Percentiles rank a stretch among this genome's conserved stretches.
phyloP scores from a whole-genome alignment of 1,284 basidiomycete species.

The Malassezia sympodialis region DNA sequence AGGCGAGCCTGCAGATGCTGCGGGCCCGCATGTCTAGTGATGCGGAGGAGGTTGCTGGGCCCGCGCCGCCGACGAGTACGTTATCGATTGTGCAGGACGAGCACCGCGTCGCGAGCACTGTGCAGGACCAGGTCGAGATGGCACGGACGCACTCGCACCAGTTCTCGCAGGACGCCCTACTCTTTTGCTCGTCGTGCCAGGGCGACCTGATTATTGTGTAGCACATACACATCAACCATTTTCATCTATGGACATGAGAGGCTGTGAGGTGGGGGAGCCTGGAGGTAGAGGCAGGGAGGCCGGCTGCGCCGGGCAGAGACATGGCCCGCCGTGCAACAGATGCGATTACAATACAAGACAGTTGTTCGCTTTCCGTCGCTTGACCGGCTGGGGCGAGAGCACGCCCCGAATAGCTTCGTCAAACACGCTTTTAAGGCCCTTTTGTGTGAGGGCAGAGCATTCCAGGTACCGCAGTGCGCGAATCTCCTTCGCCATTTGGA shows the following conservation, averaged over 20 bases:
- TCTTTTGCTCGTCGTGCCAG: slow-evolving; percentile 20
- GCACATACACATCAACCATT: background rate
- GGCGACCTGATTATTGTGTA: slow-evolving; percentile 21
- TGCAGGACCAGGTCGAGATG: background rate
- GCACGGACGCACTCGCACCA: slow-evolving; percentile 12
- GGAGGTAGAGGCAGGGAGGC: background rate
- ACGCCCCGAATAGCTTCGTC: slow-evolving; percentile 46
- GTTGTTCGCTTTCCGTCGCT: slow-evolving; percentile 44
- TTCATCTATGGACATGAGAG: background rate
- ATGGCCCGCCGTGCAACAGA: background rate
- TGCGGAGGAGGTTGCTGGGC: background rate
- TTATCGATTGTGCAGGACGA: slow-evolving; percentile 7
- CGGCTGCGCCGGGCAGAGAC: background rate
- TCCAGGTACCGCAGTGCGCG: slow-evolving; percentile 83
- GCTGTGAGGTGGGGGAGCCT: background rate
- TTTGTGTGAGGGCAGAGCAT: slow-evolving; percentile 94
- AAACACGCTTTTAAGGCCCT: slow-evolving; percentile 54
- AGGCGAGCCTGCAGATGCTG: slow-evolving; percentile 19
- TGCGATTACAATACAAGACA: slow-evolving; percentile 34
- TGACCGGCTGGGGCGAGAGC: slow-evolving; percentile 39
- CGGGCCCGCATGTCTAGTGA: slow-evolving; percentile 18
- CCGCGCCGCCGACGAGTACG: slow-evolving; percentile 8
- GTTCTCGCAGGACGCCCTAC: slow-evolving; percentile 20
- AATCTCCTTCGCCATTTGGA: slow-evolving; percentile 83
- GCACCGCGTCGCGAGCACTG: background rate